Percentiles rank a stretch among this genome's conserved stretches.
These are phyloP conservation scores for Hypoxylon lienhwacheense DNA, from an alignment of 495 filamentous ascomycete genomes.

Conservation along the genomic window DNA sequence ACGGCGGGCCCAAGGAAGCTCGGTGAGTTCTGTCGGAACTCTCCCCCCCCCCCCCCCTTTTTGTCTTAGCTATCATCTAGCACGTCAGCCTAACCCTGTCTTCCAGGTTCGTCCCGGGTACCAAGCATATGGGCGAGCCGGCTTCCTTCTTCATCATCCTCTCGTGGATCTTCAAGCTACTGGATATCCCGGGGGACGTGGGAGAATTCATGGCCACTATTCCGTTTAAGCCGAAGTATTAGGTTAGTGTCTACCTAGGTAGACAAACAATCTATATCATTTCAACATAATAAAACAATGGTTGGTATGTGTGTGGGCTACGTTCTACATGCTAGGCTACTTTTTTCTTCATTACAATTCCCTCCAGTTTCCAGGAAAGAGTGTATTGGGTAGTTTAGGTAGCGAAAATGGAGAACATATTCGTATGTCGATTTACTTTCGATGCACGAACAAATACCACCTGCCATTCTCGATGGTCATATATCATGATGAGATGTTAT, in stretches of 20 bases:
- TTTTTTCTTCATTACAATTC: no score
- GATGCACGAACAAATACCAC: no score
- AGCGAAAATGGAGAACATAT: no score
- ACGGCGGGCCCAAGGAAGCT: slow-evolving; percentile 66
- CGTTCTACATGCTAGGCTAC: no score
- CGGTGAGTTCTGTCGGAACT: slow-evolving; percentile 36
- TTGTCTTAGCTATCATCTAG: not conserved
- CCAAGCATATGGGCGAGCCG: slow-evolving; percentile 32
- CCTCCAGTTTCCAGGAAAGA: no score
- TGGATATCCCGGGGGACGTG: slow-evolving; percentile 22
- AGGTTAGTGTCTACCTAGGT: not conserved
- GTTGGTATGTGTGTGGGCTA: no score
- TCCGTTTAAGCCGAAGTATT: slow-evolving; percentile 27
- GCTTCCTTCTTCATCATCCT: slow-evolving; percentile 17
- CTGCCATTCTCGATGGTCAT: no score
- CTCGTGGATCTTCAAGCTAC: slow-evolving; percentile 26
- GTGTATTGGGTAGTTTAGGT: no score
- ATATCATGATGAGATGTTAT: no score
- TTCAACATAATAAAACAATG: no score
- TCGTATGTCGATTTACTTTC: no score
- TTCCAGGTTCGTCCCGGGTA: slow-evolving; percentile 15
- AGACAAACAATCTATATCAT: not conserved
- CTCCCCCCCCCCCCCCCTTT: not conserved
- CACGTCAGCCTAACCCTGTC: not conserved
- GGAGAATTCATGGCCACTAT: slow-evolving; percentile 25